Conservation (phyloP, 306 rosid genomes). For the Pterocarpus macrocarpus region DNA sequence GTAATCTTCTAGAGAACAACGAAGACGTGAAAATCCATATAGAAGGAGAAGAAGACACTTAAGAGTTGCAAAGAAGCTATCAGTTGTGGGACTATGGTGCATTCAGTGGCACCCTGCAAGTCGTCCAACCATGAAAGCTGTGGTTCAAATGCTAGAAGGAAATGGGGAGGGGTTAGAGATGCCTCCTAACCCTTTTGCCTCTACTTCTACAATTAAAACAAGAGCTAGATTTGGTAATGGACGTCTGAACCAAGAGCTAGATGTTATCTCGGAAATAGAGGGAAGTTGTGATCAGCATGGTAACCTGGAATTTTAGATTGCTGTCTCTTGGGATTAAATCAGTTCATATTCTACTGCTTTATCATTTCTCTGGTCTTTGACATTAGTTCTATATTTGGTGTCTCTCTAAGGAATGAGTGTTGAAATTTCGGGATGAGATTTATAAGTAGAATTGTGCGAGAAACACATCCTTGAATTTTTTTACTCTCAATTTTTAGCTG, state of each 20-base stretch:
- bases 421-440: too few relatives aligned
- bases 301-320: too few relatives aligned
- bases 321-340: too few relatives aligned
- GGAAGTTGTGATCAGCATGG: slow-evolving; percentile 26
- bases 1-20: slow-evolving; percentile 39
- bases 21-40: slow-evolving; percentile 43
- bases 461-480: too few relatives aligned
- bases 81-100: slow-evolving; percentile 51
- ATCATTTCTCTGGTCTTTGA: too few relatives aligned
- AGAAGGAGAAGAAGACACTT: slow-evolving; percentile 35
- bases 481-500: too few relatives aligned
- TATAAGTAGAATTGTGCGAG: background rate
- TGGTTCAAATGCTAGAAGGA: slow-evolving; percentile 50
- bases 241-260: background rate
- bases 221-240: background rate
- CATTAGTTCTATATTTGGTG: too few relatives aligned
- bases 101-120: slow-evolving; percentile 43
- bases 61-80: slow-evolving; percentile 49
- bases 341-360: too few relatives aligned
- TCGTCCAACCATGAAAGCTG: slow-evolving; percentile 52
- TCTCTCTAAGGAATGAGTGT: too few relatives aligned
- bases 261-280: slow-evolving; percentile 41
- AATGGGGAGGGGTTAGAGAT: slow-evolving; percentile 33
- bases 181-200: slow-evolving; percentile 53
- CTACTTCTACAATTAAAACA: slow-evolving; percentile 10